Base-by-base conservation (phyloP, 108 stramenopile species). In the Cyclotella atomus region DNA sequence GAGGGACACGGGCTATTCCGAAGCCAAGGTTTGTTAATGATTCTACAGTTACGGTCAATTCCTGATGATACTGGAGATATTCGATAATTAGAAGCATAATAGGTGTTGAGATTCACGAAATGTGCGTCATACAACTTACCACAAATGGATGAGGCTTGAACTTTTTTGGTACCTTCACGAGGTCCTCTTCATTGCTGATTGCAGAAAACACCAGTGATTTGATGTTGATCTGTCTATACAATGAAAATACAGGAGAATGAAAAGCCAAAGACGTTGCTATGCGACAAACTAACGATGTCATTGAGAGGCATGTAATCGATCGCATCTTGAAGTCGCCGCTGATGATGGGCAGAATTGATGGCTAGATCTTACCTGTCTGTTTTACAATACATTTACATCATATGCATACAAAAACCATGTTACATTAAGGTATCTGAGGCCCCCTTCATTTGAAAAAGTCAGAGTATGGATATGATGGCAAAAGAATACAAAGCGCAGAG, bases 1-100 rank as follows among this genome's bases (percentile, higher is more conserved):
- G 60, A 38, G 73, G 65, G 47, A 83, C 64, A 33, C 89, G 85
- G 54, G 85, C 83, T 43, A 92, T 80, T 43, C 95, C 95, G 25
- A 87, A 75, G 10, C 95, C 95, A 16, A 93, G 76, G 67, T 94
- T 96, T 29, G 90, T 92, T 59, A 96, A 68, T 27, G 83, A 76
- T 46, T 91, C 90, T 4, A 94, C 71, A 41, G 50, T 70, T 8
- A 78, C 71, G 30, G 55, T 64, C 9, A 89, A 57, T 50, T 78
- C 81, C 56, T 76, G 65, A 30, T 89, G 88, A 59, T 89, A 89
- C 65, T 83, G 61, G 65, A 19, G 16, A 4, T 21, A 29, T 7
- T 24, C 3, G 2, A 47, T 32, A 60, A 68, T 53, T 20, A 2
- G 54, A 23, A 23, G 32, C 1, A 47, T n/a, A n/a, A n/a, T n/a